Evolutionary conservation across 2,329 filamentous ascomycete species (phyloP).

Genomic region (Hypoxylon rubiginosum): DNA sequence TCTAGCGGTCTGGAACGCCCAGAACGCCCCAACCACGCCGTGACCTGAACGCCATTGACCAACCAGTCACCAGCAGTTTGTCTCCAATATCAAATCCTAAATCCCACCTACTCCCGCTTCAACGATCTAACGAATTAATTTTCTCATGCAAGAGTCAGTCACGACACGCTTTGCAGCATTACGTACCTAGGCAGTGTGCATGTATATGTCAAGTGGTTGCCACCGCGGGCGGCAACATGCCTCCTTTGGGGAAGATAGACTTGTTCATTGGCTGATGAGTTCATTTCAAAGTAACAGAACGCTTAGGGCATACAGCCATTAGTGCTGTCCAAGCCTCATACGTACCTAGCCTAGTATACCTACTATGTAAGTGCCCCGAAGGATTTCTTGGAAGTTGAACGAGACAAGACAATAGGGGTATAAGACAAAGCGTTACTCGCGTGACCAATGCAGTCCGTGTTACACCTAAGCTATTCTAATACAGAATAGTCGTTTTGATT

Average conservation of each 20-base stretch:
- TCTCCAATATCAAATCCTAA: neutral
- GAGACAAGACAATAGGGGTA: neutral
- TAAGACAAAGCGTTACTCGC: neutral
- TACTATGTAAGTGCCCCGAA: neutral
- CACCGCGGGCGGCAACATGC: neutral
- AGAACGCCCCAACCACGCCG: neutral
- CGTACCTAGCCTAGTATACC: neutral
- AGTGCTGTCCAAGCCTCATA: no score
- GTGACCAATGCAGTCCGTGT: neutral
- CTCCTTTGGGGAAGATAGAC: neutral
- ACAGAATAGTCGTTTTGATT: no score
- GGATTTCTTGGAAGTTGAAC: neutral
- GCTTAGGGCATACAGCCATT: no score
- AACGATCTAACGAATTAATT: neutral
- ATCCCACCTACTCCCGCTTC: neutral
- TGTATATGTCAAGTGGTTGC: neutral
- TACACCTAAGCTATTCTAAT: neutral
- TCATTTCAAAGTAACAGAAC: no score
- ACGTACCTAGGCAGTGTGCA: no score
- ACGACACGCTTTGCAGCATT: neutral
- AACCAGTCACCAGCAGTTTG: neutral
- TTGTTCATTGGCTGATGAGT: neutral
- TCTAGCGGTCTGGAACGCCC: slow-evolving; percentile 32
- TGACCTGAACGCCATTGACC: neutral
- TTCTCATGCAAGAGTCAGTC: neutral